Percentiles rank a stretch among this genome's conserved stretches.
Evolutionary conservation across 148 eudicot genomes (phyloP).

Genomic region (Polygonum aviculare): DNA sequence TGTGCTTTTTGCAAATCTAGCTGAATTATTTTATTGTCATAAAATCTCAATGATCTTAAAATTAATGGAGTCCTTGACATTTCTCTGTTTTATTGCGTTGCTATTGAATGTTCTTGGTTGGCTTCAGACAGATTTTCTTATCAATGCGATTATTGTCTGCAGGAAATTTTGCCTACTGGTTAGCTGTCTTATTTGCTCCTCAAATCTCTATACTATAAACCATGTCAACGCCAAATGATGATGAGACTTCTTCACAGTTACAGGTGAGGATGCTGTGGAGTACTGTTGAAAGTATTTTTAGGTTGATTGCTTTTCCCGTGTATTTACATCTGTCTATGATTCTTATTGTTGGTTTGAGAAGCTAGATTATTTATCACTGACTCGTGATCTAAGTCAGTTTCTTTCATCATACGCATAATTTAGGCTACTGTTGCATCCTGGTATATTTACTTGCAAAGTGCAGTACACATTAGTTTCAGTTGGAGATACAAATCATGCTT

Average conservation of each 20-base stretch:
- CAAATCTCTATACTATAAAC: background rate
- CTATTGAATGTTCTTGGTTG: background rate
- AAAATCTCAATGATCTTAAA: no score
- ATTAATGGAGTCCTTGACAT: background rate
- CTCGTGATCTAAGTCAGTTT: background rate
- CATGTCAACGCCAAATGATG: slow-evolving; percentile 16
- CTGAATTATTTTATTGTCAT: background rate
- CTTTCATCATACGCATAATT: background rate
- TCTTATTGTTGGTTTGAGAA: background rate
- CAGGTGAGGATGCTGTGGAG: slow-evolving; percentile 4
- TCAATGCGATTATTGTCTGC: slow-evolving; percentile 1
- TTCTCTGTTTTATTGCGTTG: background rate
- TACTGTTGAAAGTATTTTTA: background rate
- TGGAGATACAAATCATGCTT: background rate
- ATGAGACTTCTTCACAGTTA: slow-evolving; percentile 8
- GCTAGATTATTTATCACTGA: background rate
- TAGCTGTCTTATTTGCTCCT: background rate
- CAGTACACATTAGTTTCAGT: background rate
- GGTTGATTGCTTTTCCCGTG: background rate
- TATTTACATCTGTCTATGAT: background rate
- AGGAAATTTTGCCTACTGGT: background rate
- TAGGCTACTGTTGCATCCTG: background rate
- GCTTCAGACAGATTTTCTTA: background rate
- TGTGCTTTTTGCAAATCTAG: background rate
- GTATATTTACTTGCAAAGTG: background rate